Conservation (phyloP, 352 stramenopile genomes). For the Saprolegnia parasitica region DNA sequence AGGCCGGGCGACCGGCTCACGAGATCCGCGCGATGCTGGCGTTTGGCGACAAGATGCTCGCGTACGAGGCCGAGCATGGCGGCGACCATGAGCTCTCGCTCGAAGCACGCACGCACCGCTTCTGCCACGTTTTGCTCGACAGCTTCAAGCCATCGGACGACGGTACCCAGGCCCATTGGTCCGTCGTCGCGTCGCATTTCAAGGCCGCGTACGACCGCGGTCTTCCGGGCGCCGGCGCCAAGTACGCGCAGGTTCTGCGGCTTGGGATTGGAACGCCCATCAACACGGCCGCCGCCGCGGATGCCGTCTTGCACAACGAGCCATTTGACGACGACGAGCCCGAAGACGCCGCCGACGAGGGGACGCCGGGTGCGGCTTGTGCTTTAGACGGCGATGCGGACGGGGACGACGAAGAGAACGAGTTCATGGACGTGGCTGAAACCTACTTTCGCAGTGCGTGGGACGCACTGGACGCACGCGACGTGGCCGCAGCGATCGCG, state of each 20-base stretch:
- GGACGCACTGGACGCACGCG: background rate
- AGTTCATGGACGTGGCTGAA: conserved; percentile 9
- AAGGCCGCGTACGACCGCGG: background rate
- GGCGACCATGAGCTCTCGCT: conserved; percentile 9
- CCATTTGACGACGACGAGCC: background rate
- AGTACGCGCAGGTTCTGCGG: background rate
- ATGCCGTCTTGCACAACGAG: background rate
- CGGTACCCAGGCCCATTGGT: background rate
- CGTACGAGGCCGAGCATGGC: background rate
- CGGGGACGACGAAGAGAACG: background rate
- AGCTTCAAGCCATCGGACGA: background rate
- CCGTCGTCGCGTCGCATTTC: background rate
- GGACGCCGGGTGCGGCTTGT: too few relatives aligned
- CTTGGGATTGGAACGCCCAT: conserved; percentile 1
- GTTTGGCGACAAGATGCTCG: background rate
- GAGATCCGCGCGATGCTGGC: conserved; percentile 2
- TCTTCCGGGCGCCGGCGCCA: background rate
- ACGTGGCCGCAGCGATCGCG: background rate
- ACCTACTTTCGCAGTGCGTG: conserved; percentile 13
- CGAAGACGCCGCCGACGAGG: background rate
- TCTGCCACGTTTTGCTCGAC: conserved; percentile 9
- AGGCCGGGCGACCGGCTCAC: background rate
- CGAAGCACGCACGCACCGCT: background rate
- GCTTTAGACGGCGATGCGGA: background rate
- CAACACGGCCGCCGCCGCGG: background rate